These are phyloP conservation scores for Ascochyta koolunga DNA, from an alignment of 2,329 filamentous ascomycete genomes.

Conservation along the genomic window DNA sequence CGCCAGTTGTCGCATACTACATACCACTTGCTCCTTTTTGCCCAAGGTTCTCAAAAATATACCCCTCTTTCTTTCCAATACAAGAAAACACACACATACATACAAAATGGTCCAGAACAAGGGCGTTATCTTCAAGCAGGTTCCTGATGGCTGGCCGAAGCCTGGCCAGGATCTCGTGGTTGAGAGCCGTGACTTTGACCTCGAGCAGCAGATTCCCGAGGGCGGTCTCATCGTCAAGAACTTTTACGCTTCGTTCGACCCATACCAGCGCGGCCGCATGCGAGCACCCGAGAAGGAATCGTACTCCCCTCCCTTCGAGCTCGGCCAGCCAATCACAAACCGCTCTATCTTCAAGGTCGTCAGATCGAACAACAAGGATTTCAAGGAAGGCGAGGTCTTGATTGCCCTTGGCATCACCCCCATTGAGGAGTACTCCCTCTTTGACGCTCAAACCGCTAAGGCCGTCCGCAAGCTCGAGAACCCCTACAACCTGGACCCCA, in stretches of 20 bases:
- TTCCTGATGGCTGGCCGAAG: constrained; percentile 71
- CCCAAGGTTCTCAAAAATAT: neutral
- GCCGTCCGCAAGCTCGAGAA: constrained; percentile 67
- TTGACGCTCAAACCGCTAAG: constrained; percentile 57
- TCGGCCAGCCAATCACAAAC: constrained; percentile 70
- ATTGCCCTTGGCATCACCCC: constrained; percentile 57
- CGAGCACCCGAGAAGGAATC: constrained; percentile 68
- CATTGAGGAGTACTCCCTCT: constrained; percentile 71
- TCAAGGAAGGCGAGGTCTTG: constrained; percentile 71
- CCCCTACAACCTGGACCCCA: constrained; percentile 68
- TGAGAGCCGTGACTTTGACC: constrained; percentile 72
- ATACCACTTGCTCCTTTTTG: neutral
- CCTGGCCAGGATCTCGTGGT: constrained; percentile 72
- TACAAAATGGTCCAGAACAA: constrained; percentile 69
- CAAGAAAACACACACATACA: constrained; percentile 1
- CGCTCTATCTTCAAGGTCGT: constrained; percentile 70
- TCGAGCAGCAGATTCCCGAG: constrained; percentile 61
- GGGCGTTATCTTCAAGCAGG: constrained; percentile 73
- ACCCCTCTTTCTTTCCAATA: constrained; percentile 2
- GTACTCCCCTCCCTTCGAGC: constrained; percentile 67
- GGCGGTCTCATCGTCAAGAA: constrained; percentile 74
- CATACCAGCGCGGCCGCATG: constrained; percentile 84
- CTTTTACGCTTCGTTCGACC: constrained; percentile 79
- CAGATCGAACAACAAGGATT: constrained; percentile 69
- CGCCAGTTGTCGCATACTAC: neutral